Evolutionary conservation across 2,329 filamentous ascomycete genomes (phyloP).

Genomic region (Dactylonectria macrodidyma): DNA sequence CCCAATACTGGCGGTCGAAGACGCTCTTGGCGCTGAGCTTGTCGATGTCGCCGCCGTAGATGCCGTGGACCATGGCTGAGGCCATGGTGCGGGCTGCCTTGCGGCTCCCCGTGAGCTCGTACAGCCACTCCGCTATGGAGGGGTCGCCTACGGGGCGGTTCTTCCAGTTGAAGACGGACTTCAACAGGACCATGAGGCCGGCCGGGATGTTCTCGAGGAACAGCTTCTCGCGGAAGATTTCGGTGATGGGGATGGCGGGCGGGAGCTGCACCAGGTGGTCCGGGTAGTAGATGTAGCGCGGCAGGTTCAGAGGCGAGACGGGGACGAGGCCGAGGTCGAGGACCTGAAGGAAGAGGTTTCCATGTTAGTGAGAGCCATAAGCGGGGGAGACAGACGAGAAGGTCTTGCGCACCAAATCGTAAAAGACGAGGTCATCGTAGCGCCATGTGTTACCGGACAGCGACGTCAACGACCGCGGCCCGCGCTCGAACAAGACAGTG

Average conservation of each 20-base stretch:
- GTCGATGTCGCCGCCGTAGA: constrained; percentile 92
- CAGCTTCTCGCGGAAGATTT: constrained; percentile 51
- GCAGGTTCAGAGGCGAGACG: constrained; percentile 62
- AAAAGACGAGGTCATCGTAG: constrained; percentile 76
- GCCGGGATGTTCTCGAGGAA: constrained; percentile 51
- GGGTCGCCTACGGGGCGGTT: constrained; percentile 48
- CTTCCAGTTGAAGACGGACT: constrained; percentile 37
- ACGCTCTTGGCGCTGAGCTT: constrained; percentile 81
- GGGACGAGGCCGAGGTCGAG: constrained; percentile 58
- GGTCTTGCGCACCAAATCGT: constrained; percentile 74
- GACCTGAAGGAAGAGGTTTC: constrained; percentile 44
- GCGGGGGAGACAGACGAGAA: constrained; percentile 2
- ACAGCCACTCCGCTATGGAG: constrained; percentile 56
- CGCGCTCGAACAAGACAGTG: constrained; percentile 83
- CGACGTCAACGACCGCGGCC: constrained; percentile 82
- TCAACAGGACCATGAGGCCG: constrained; percentile 45
- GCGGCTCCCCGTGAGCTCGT: constrained; percentile 48
- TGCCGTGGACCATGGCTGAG: constrained; percentile 86
- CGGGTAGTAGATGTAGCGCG: constrained; percentile 89
- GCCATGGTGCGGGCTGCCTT: constrained; percentile 77
- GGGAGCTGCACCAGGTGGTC: constrained; percentile 71
- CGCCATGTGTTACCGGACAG: constrained; percentile 56
- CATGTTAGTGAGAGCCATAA: constrained; percentile 28
- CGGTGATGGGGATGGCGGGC: constrained; percentile 45
- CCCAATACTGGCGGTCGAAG: constrained; percentile 51